These are phyloP conservation scores for Erysimum pusillum DNA, from an alignment of 441 rosid species.

Conservation along the genomic window DNA sequence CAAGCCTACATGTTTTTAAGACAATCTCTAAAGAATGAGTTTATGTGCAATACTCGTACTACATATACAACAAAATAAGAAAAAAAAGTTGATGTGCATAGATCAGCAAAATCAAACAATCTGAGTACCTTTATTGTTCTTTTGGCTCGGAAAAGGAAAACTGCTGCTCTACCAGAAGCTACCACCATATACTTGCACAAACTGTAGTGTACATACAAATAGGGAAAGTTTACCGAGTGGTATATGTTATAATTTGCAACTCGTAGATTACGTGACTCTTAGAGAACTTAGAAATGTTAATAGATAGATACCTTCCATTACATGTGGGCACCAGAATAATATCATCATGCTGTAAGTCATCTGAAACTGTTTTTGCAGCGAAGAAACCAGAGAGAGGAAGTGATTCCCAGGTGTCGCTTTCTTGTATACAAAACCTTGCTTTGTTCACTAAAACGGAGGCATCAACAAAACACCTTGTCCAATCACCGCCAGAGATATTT, in stretches of 20 bases:
- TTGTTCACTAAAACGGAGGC: slow-evolving; percentile 50
- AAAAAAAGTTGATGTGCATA: neutral
- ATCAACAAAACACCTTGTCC: slow-evolving; percentile 87
- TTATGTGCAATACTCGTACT: neutral
- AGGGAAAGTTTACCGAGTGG: slow-evolving; percentile 16
- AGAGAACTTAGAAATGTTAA: neutral
- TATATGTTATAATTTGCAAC: neutral
- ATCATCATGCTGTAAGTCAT: slow-evolving; percentile 55
- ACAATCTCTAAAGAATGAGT: slow-evolving; percentile 3
- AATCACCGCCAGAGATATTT: slow-evolving; percentile 49
- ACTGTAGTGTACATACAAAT: slow-evolving; percentile 48
- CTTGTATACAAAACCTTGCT: slow-evolving; percentile 82
- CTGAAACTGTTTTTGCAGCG: slow-evolving; percentile 54
- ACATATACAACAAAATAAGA: neutral
- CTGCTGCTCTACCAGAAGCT: slow-evolving; percentile 78
- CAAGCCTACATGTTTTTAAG: slow-evolving; percentile 62
- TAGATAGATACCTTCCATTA: slow-evolving; percentile 73
- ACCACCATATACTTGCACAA: slow-evolving; percentile 79
- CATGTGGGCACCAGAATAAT: slow-evolving; percentile 66
- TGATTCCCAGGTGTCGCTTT: slow-evolving; percentile 84
- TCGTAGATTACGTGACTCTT: neutral
- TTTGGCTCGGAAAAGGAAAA: slow-evolving; percentile 54
- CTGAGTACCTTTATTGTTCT: slow-evolving; percentile 57
- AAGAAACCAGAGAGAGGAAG: slow-evolving; percentile 68
- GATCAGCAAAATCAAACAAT: slow-evolving; percentile 9